Evolutionary conservation across 192 early-diverging fungal genomes (phyloP).

Genomic region (Phycomyces nitens): DNA sequence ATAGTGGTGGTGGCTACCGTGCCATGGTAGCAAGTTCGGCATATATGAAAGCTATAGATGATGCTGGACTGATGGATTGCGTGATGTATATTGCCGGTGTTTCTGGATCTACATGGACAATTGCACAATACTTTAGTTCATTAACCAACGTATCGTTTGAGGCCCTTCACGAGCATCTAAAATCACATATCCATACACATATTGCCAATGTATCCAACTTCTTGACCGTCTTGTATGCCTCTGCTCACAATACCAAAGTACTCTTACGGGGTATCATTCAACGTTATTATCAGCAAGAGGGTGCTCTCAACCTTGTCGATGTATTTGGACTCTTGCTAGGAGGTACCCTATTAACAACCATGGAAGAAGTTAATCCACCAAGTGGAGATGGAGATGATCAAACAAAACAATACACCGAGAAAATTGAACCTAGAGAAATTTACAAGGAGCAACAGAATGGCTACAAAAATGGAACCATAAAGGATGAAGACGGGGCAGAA

Average conservation of each 20-base stretch:
- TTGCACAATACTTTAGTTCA: constrained; percentile 46
- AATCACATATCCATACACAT: constrained; percentile 43
- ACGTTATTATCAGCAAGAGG: constrained; percentile 20
- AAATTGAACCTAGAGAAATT: constrained; percentile 8
- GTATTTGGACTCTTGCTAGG: constrained; percentile 51
- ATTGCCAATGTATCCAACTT: constrained; percentile 46
- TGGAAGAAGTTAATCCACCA: constrained; percentile 6
- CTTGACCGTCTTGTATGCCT: constrained; percentile 10
- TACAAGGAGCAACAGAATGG: constrained; percentile 14
- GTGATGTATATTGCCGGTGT: constrained; percentile 66
- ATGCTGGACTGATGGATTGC: constrained; percentile 64
- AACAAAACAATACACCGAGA: background rate
- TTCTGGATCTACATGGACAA: constrained; percentile 60
- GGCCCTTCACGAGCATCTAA: constrained; percentile 31
- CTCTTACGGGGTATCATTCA: constrained; percentile 24
- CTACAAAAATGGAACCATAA: constrained; percentile 20
- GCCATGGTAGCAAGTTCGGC: constrained; percentile 74
- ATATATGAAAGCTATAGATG: constrained; percentile 59
- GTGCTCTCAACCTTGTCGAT: constrained; percentile 45
- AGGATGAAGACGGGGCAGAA: constrained; percentile 12
- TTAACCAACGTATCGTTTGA: constrained; percentile 35
- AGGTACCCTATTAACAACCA: constrained; percentile 38
- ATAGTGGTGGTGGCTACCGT: constrained; percentile 72
- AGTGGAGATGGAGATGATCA: background rate
- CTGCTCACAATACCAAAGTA: constrained; percentile 15